These are phyloP conservation scores for Echinochloa phyllopogon DNA, from an alignment of 176 grass and related monocot genomes.

Conservation along the genomic window DNA sequence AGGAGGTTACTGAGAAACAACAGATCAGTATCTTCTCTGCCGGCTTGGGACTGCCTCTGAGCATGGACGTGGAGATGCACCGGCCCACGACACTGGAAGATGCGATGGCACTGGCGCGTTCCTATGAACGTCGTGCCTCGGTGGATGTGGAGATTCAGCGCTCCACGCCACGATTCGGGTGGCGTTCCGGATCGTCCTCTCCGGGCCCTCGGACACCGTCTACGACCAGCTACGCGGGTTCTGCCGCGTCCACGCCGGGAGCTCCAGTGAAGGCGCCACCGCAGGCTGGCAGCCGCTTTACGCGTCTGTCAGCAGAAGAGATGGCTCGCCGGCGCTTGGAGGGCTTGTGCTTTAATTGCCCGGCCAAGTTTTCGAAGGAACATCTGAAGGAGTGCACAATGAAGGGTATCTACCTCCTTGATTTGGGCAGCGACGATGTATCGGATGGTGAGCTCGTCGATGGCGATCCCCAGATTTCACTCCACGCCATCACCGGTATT, in stretches of 20 bases:
- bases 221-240: too few species aligned
- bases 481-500: neutral
- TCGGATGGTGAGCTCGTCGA: too few species aligned
- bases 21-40: neutral
- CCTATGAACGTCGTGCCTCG: neutral
- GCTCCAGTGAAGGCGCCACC: neutral
- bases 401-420: too few species aligned
- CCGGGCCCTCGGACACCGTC: too few species aligned
- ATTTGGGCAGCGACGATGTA: too few species aligned
- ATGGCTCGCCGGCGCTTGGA: neutral
- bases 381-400: too few species aligned
- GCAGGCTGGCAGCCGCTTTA: neutral
- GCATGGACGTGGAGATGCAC: too few species aligned
- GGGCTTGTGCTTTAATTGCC: neutral
- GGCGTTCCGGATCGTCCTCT: too few species aligned
- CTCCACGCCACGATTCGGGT: too few species aligned
- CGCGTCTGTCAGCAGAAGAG: neutral
- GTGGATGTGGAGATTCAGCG: fast-evolving
- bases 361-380: neutral
- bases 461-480: fast-evolving
- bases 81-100: too few species aligned
- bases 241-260: fast-evolving
- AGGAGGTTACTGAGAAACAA: neutral
- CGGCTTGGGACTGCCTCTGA: too few species aligned
- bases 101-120: neutral